These are phyloP conservation scores for Triticum dicoccoides DNA, from an alignment of 176 grass and related monocot genomes.

Conservation along the genomic window DNA sequence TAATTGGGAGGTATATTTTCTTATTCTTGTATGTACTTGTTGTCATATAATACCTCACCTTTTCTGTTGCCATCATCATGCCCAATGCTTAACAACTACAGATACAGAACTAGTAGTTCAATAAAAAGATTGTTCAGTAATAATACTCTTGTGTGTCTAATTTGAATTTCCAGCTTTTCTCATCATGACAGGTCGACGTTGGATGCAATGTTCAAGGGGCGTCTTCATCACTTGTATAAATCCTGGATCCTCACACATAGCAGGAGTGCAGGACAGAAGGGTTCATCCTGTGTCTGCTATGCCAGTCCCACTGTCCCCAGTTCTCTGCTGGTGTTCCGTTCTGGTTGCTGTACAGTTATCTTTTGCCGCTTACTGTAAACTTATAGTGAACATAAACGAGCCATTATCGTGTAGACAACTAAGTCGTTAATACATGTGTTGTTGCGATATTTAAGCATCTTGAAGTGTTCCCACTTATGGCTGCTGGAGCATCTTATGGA, in stretches of 20 bases:
- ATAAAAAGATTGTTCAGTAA: background rate
- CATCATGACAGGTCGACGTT: background rate
- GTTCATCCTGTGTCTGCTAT: background rate
- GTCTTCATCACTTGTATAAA: background rate
- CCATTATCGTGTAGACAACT: background rate
- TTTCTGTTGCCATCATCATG: background rate
- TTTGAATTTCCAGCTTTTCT: conserved; percentile 9
- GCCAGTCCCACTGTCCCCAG: background rate
- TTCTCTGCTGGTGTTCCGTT: background rate
- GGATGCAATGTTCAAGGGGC: background rate
- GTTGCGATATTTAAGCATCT: conserved; percentile 15
- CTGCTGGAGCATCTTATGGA: conserved; percentile 26
- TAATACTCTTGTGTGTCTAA: background rate
- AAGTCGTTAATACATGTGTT: background rate
- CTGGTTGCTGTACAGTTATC: background rate
- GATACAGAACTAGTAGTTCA: background rate
- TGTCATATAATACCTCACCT: background rate
- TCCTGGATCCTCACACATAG: background rate
- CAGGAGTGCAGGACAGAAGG: background rate
- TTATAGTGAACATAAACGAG: background rate
- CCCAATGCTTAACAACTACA: background rate
- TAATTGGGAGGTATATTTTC: background rate
- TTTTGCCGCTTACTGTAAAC: background rate
- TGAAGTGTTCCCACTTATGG: background rate
- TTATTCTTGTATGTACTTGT: background rate